Percentiles rank a stretch among this genome's conserved stretches.
Evolutionary conservation across 768 basidiomycete species (phyloP).

Genomic region (Mycena crocata): DNA sequence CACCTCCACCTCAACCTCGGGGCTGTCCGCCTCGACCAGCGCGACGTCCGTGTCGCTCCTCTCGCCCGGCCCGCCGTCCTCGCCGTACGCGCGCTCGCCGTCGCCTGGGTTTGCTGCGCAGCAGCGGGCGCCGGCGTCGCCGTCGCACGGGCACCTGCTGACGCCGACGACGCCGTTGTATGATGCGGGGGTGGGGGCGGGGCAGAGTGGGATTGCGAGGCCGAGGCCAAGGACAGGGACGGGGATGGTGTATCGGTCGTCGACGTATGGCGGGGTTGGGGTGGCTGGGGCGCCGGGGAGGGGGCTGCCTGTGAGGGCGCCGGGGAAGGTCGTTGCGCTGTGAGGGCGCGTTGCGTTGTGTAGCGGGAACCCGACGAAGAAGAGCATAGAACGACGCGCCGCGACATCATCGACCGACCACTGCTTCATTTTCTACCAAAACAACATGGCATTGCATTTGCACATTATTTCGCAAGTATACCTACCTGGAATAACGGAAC

Average conservation of each 20-base stretch:
- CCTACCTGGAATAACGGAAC: too few species aligned
- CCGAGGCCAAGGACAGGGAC: conserved; percentile 60
- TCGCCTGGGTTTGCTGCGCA: not conserved
- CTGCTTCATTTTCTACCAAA: too few species aligned
- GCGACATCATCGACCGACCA: too few species aligned
- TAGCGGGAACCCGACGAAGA: too few species aligned
- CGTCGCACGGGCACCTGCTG: conserved; percentile 13
- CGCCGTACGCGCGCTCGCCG: conserved; percentile 11
- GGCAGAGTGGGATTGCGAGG: conserved; percentile 27
- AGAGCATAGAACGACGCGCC: too few species aligned
- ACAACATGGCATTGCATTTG: too few species aligned
- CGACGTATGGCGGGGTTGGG: conserved; percentile 13
- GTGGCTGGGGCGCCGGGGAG: not conserved
- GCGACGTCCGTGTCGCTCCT: conserved; percentile 29
- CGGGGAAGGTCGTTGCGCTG: conserved; percentile 23
- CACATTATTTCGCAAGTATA: too few species aligned
- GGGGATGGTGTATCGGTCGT: conserved; percentile 62
- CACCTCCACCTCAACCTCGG: not conserved
- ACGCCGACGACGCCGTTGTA: conserved; percentile 33
- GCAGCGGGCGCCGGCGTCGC: conserved; percentile 26
- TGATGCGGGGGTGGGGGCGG: not conserved
- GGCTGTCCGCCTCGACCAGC: conserved; percentile 22
- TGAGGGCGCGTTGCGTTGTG: too few species aligned
- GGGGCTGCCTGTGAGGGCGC: conserved; percentile 3
- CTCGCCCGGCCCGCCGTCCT: not conserved